Base-by-base conservation (phyloP, 2,329 filamentous ascomycete species). In the Pseudogymnoascus verrucosus region DNA sequence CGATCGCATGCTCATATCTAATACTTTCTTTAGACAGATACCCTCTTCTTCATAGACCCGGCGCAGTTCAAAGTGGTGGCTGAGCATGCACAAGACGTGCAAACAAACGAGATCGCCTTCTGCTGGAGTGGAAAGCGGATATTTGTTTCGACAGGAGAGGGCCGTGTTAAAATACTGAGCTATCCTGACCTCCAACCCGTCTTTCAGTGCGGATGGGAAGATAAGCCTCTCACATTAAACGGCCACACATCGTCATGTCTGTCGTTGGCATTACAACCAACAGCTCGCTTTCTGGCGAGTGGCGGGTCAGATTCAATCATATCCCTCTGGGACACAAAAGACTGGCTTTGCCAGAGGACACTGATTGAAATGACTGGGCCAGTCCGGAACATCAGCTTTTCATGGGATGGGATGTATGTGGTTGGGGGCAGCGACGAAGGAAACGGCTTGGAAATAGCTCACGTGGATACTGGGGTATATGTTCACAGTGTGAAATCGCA, bases 301-400 rank as follows among this genome's bases (percentile, higher is more conserved):
- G 90, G 89, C 31, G 89, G 89, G 8, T 85, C 86, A 8, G 90
- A 93, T 71, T 89, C 88, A 1, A 82, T 91, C 61, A 88, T 93
- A 68, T 82, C 87, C 4, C 78, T 93, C 2, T 93, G 89, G 87
- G 89, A 93, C 70, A 92, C 89, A 3, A 81, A 82, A 42, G 86
- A 90, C 68, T 92, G 89, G 88, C 84, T 90, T 63, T 92, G 89
- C 71, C 83, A 87, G 70, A 82, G 87, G 65, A 91, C 89, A 1
- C 79, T 92, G 44, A 85, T 85, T 37, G 81, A 84, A 69, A 88
- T 90, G 78, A 80, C 82, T 8, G 88, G 88, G 1, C 85, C 89
- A 2, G 86, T 93, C 28, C 82, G 84, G 70, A 89, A 84, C 71
- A 80, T 93, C 64, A 71, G 88, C 71, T 93, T 93, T 72, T 89